Evolutionary conservation across 176 grass and related monocot species (phyloP), one percentile per base, ranked within the genome.

Genomic region (Eragrostis nindensis): DNA sequence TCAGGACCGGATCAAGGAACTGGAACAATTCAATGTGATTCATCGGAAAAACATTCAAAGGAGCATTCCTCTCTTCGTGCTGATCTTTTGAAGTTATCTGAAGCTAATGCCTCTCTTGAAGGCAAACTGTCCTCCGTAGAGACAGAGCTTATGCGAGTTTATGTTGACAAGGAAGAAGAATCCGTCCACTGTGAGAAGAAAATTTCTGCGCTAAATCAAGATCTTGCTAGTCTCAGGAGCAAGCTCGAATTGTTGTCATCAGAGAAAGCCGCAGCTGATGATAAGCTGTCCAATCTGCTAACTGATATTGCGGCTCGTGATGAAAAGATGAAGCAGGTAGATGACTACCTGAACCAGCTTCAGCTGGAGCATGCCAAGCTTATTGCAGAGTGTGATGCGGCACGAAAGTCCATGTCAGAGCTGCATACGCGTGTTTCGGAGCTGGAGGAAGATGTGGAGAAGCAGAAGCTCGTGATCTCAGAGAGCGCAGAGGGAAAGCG

Each of bases 401-500:
- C 73, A 8, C 48, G 21, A 30, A 55, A 49, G 48, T 67, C 82
- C 71, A 41, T 75, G 68, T 79, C 25, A 17, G 86, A 76, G 3
- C 71, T 99, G 46, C 82, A 19, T 40, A 47, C 19, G 0, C 77
- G 59, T 43, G 57, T 93, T 69, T 82, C 52, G 24, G 92, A 99
- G 74, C 85, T 99, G 5, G 88, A 95, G 82, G 80, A 77, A 66
- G 84, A 91, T 71, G 86, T 95, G 24, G 82, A 86, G 64, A 87
- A 53, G 60, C 92, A 99, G 71, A 93, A 89, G 71, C 78, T 87
- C 48, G 26, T 70, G n/a, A 91, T 91, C 62, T 83, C 56, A 8
- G 90, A 99, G 76, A 85, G 87, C 29, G 90, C 92, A 0, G 96
- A 98, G 84, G 86, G 78, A n/a, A 95, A 99, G 81, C 83, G 96